Base-by-base conservation (phyloP, 768 basidiomycete species). In the Lactifluus volemus region DNA sequence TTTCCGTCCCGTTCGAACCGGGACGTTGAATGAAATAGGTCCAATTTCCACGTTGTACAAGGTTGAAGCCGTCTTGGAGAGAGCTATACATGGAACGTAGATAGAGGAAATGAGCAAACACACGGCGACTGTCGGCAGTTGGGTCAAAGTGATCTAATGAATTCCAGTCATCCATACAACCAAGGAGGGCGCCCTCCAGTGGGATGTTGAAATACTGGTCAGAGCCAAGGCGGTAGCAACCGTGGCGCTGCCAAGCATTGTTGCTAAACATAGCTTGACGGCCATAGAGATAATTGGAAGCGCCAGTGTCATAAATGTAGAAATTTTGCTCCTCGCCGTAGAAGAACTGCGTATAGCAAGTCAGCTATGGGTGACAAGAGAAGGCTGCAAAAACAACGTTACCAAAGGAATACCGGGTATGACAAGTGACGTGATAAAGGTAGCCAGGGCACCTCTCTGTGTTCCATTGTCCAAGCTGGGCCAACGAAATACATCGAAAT, bases 401-500 rank as follows among this genome's bases (percentile, higher is more conserved):
- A 91, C 85, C 72, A 96, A 71, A 7, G 90, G 80, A 51, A 95
- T 83, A 65, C 94, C 94, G 36, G 92, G 94, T 86, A 94, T 86
- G 30, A 94, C 77, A 65, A 96, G 68, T 32, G 81, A 79, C 38
- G 85, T 83, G 67, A 96, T 79, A 70, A 95, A 96, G 11, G 86
- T 82, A 0, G 80, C 93, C 54, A 95, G 71, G 14, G 80, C 86
- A 60, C 87, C 86, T 67, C 80, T 81, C 67, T 89, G 82, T 1
- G 86, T 87, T 19, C 94, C 94, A 68, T 92, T 89, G 68, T 87
- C 83, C 67, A 97, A 71, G 73, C 88, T 85, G 4, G 91, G 92
- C 94, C 93, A 97, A 59, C 94, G 81, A 79, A 88, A 97, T 10
- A 97, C 82, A 77, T 96, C 94, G 75, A 95, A 95, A 70, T 96